Evolutionary conservation across 306 rosid species (phyloP).

Genomic region (Dryas drummondii): DNA sequence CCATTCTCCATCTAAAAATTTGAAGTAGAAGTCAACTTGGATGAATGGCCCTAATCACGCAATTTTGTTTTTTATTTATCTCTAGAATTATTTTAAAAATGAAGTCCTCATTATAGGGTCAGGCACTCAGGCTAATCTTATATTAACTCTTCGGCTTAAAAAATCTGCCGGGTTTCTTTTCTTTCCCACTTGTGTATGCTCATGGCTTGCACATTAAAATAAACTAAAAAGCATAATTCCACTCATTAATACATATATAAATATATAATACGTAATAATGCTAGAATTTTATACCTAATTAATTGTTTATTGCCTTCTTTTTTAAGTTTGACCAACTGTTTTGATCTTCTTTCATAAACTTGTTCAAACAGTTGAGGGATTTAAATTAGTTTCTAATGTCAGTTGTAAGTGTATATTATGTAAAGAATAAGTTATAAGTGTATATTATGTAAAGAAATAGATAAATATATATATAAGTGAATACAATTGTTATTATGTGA

Average conservation of each 20-base stretch:
- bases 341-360: slow-evolving; percentile 11
- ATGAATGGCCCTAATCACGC: not conserved
- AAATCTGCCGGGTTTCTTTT: slow-evolving; percentile 7
- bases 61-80: not conserved
- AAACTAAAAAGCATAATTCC: slow-evolving; percentile 9
- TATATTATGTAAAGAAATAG: no score
- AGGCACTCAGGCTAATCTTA: not conserved
- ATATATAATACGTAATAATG: not conserved
- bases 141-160: not conserved
- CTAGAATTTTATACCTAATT: not conserved
- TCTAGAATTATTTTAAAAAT: not conserved
- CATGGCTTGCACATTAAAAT: not conserved
- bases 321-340: slow-evolving; percentile 15
- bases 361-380: not conserved
- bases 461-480: no score
- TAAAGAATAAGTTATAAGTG: no score
- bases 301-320: slow-evolving; percentile 6
- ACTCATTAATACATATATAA: no score
- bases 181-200: slow-evolving; percentile 1
- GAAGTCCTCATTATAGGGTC: not conserved
- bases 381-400: not conserved
- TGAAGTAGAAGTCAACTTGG: slow-evolving; percentile 5
- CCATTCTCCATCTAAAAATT: not conserved
- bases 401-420: no score
- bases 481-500: no score